phyloP scores from a whole-genome alignment of 2,329 filamentous ascomycete genomes.

The Phialophora chinensis region DNA sequence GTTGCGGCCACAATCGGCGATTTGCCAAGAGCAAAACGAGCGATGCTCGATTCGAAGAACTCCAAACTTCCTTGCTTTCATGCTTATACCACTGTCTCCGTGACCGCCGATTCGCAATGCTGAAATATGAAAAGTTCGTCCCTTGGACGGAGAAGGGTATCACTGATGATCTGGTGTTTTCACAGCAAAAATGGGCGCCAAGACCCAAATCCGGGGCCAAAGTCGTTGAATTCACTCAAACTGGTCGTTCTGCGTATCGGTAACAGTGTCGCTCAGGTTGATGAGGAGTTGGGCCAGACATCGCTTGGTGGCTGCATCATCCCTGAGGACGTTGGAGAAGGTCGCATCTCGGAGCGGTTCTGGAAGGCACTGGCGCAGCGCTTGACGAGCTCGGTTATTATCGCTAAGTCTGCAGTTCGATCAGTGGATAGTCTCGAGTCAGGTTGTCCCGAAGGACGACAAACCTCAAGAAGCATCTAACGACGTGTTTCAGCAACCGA shows the following conservation, averaged over 20 bases:
- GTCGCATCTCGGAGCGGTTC: constrained; percentile 98
- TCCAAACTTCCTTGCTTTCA: constrained; percentile 30
- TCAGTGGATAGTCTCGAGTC: constrained; percentile 17
- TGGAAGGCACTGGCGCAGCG: constrained; percentile 91
- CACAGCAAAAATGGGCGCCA: constrained; percentile 27
- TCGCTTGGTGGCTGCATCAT: constrained; percentile 96
- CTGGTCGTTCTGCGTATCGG: constrained; percentile 50
- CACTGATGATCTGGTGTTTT: constrained; percentile 26
- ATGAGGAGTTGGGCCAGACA: constrained; percentile 96
- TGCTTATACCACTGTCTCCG: constrained; percentile 30
- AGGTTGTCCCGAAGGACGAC: constrained; percentile 42
- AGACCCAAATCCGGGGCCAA: constrained; percentile 18
- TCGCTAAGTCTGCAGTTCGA: constrained; percentile 75
- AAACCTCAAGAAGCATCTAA: constrained; percentile 92
- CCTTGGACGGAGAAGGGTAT: constrained; percentile 29
- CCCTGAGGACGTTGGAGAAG: constrained; percentile 92
- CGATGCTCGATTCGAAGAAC: constrained; percentile 26
- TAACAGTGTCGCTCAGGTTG: constrained; percentile 90
- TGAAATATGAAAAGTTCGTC: constrained; percentile 32
- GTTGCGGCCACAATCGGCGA: constrained; percentile 14
- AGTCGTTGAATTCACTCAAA: constrained; percentile 34
- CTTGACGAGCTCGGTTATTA: constrained; percentile 93
- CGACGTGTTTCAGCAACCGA: constrained; percentile 93
- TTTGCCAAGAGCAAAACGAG: constrained; percentile 23
- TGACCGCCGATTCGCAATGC: constrained; percentile 33